phyloP scores from a whole-genome alignment of 129 eudicot species.

The Calendula officinalis region DNA sequence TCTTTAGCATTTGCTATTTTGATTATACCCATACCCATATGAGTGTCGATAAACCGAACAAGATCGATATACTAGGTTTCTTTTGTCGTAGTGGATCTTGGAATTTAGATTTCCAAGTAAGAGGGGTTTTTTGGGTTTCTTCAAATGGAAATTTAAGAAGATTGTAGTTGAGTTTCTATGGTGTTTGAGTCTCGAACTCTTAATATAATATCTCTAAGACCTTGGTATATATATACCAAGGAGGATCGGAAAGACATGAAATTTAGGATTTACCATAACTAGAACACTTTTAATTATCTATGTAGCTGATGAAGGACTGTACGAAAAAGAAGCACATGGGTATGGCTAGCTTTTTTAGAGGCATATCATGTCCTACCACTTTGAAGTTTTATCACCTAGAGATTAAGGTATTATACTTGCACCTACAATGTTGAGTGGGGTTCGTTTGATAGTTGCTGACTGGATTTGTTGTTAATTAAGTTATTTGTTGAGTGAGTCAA shows the following conservation, averaged over 20 bases:
- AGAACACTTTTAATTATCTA: conserved; percentile 23
- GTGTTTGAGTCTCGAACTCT: conserved; percentile 18
- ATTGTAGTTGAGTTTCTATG: too few relatives aligned
- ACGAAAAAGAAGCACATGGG: conserved; percentile 43
- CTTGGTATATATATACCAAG: conserved; percentile 27
- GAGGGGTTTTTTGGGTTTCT: conserved; percentile 15
- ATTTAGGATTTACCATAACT: conserved; percentile 29
- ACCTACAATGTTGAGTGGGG: too few relatives aligned
- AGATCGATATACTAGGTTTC: neutral
- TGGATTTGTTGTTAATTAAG: too few relatives aligned
- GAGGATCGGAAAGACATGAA: conserved; percentile 15
- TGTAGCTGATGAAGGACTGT: conserved; percentile 23
- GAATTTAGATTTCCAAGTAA: too few relatives aligned
- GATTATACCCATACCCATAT: conserved; percentile 40
- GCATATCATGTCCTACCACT: conserved; percentile 37
- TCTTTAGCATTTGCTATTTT: conserved; percentile 51
- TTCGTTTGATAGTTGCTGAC: too few relatives aligned
- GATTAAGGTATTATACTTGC: conserved; percentile 23
- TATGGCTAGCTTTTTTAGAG: conserved; percentile 34
- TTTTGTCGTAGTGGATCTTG: conserved; percentile 14
- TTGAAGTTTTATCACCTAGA: conserved; percentile 27
- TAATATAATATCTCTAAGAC: conserved; percentile 18
- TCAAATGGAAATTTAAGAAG: conserved; percentile 22
- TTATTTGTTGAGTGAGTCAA: too few relatives aligned
- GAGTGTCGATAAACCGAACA: neutral